These are phyloP conservation scores for Umbelopsis sp. DNA, from an alignment of 371 early-diverging fungal species.

Conservation along the genomic window DNA sequence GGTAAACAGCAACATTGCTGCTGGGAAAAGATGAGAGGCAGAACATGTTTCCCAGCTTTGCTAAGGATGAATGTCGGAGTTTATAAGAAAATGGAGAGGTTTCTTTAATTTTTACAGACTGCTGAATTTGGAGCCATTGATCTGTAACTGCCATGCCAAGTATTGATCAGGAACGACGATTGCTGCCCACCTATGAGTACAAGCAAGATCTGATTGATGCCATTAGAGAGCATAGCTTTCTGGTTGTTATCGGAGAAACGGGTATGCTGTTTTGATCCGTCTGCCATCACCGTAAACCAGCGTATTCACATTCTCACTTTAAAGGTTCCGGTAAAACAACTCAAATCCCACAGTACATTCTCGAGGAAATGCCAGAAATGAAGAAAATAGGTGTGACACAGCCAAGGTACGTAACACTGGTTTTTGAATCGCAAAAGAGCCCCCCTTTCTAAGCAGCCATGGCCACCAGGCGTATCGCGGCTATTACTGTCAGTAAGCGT, in stretches of 20 bases:
- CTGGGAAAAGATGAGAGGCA: too few species aligned
- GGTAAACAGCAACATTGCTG: too few species aligned
- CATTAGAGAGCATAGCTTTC: conserved; percentile 60
- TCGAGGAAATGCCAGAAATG: conserved; percentile 60
- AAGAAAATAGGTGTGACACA: conserved; percentile 74
- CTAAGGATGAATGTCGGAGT: background rate
- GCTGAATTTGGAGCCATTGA: background rate
- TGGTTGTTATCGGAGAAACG: conserved; percentile 85
- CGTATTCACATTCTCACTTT: background rate
- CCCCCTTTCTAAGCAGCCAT: background rate
- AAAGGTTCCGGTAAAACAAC: conserved; percentile 92
- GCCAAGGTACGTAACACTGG: conserved; percentile 56
- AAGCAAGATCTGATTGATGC: conserved; percentile 68
- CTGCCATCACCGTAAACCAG: background rate
- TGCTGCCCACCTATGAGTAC: conserved; percentile 53
- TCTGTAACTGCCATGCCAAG: background rate
- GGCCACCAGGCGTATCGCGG: conserved; percentile 80
- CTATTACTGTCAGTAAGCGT: conserved; percentile 86
- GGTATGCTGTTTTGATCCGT: conserved; percentile 46
- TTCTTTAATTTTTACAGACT: too few species aligned
- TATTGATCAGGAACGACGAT: conserved; percentile 11
- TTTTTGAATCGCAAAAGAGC: background rate
- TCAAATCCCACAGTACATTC: conserved; percentile 88
- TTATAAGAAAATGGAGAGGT: background rate
- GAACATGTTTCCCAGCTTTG: too few species aligned